phyloP scores from a whole-genome alignment of 192 early-diverging fungal species.

The Backusella macrospora region DNA sequence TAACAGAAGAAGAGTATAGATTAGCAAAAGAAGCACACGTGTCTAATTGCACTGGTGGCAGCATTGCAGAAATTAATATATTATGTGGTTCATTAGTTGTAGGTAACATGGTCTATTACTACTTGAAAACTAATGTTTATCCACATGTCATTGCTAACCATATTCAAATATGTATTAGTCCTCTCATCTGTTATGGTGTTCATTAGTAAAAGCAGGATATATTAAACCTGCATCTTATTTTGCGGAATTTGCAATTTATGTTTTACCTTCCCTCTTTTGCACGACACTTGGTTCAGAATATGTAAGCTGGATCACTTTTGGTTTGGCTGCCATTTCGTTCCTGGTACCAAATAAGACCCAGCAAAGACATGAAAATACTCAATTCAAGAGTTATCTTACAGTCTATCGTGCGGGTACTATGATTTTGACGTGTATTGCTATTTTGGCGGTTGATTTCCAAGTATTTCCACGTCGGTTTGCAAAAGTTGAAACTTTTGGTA shows the following conservation, averaged over 20 bases:
- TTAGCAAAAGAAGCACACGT: constrained; percentile 60
- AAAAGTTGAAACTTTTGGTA: constrained; percentile 91
- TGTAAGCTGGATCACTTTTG: constrained; percentile 15
- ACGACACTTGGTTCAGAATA: constrained; percentile 31
- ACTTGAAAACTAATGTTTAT: neutral
- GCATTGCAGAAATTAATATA: constrained; percentile 49
- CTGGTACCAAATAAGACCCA: neutral
- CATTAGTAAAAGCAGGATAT: constrained; percentile 1
- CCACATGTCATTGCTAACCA: neutral
- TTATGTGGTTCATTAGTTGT: constrained; percentile 47
- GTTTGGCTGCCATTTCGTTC: neutral
- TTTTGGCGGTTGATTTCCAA: constrained; percentile 94
- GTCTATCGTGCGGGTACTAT: constrained; percentile 79
- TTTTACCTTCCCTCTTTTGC: constrained; percentile 20
- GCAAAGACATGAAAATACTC: constrained; percentile 12
- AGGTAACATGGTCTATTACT: constrained; percentile 30
- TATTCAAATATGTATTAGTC: neutral
- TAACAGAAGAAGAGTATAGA: constrained; percentile 45
- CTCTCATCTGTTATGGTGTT: constrained; percentile 23
- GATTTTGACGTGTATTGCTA: constrained; percentile 80
- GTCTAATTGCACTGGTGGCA: constrained; percentile 54
- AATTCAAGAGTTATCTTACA: constrained; percentile 56
- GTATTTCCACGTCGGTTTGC: constrained; percentile 88
- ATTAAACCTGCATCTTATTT: constrained; percentile 3
- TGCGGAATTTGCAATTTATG: constrained; percentile 26